Conservation (phyloP, 1,139 yeast genomes). For the Blastobotrys niveus region DNA sequence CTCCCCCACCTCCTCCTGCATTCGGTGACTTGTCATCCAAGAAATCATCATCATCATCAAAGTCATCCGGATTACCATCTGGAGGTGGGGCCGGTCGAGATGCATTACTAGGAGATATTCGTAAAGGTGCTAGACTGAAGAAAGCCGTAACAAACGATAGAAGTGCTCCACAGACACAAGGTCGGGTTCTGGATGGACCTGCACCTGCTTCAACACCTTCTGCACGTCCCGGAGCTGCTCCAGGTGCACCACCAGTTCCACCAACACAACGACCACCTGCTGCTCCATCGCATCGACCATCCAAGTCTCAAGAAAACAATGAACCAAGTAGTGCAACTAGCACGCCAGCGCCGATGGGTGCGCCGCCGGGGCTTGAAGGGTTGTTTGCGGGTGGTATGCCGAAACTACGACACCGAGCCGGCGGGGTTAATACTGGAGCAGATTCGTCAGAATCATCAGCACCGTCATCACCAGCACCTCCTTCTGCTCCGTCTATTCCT, state of each 20-base stretch:
- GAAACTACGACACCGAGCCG: constrained; percentile 55
- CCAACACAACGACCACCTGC: constrained; percentile 16
- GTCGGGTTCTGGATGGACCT: constrained; percentile 26
- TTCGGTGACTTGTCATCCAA: constrained; percentile 28
- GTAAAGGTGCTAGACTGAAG: constrained; percentile 69
- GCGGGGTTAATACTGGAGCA: constrained; percentile 42
- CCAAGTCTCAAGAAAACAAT: constrained; percentile 8
- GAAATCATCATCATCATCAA: constrained; percentile 17
- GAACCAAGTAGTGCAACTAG: constrained; percentile 2
- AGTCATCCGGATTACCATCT: constrained; percentile 23
- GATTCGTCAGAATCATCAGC: constrained; percentile 20
- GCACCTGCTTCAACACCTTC: constrained; percentile 29
- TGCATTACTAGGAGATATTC: constrained; percentile 80
- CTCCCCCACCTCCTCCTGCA: constrained; percentile 35
- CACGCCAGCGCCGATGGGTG: constrained; percentile 25
- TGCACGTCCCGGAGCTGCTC: neutral
- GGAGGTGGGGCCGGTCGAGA: constrained; percentile 41
- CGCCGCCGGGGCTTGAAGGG: constrained; percentile 62
- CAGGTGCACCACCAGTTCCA: constrained; percentile 38
- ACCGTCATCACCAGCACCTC: constrained; percentile 18
- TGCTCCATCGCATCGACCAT: constrained; percentile 15
- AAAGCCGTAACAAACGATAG: constrained; percentile 73
- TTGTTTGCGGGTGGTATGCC: constrained; percentile 86
- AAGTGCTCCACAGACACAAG: constrained; percentile 49
- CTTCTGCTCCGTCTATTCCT: constrained; percentile 17